Evolutionary conservation across 768 basidiomycete species (phyloP), one percentile per base, ranked within the genome.

Genomic region (Mycena maculata): DNA sequence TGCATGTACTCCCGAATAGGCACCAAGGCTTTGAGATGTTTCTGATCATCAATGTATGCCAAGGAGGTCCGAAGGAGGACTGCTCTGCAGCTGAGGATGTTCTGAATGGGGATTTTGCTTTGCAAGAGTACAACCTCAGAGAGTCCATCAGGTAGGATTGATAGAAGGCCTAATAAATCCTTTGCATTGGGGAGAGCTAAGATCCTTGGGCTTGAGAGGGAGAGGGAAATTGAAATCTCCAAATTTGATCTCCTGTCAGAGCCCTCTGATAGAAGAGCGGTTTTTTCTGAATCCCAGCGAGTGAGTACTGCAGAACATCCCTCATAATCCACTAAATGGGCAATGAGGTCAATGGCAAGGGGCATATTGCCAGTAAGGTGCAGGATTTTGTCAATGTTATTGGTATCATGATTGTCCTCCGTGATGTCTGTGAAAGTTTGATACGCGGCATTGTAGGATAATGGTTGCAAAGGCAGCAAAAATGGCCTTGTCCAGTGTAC

Each of bases 401-500:
- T 23, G 22, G 20, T 15, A 23, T 60, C 38, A 27, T 49, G 25
- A 11, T 16, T 10, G 18, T 50, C 52, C n/a, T 67, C 65, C 18
- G 65, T 53, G 30, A 67, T 60, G 39, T 67, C 58, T 1, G 49
- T 22, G 15, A 67, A 61, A 0, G 45, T 67, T 31, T 60, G 23
- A 9, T 53, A 59, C 18, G 65, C 65, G 9, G 65, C 65, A 13
- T 55, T 33, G 3, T 54, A 23, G 7, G 30, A 7, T 12, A 67
- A 16, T 1, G 59, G 58, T 23, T 39, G 16, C 52, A 67, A 33
- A 2, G 58, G 65, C 15, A 2, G 30, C 9, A 67, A 20, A n/a
- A 67, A 67, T 28, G 65, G 65, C 3, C 41, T 15, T 3, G 58
- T 60, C 65, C 65, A 67, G 8, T 15, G n/a, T 5, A 67, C 65